phyloP scores from a whole-genome alignment of 768 basidiomycete species.

The Serendipita vermifera region DNA sequence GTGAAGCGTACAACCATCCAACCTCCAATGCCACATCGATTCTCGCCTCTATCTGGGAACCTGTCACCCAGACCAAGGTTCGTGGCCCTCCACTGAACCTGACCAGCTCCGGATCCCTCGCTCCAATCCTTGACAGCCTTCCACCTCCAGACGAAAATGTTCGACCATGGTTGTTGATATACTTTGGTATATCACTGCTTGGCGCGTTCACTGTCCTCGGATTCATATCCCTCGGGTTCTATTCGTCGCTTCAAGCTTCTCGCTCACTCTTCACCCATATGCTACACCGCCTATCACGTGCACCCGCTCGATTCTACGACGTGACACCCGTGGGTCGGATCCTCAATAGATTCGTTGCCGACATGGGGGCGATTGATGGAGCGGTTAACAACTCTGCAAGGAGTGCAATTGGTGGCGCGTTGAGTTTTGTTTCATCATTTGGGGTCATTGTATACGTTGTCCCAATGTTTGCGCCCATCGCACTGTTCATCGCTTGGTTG shows the following conservation, averaged over 20 bases:
- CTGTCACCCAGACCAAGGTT: constrained; percentile 4
- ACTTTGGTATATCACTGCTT: constrained; percentile 46
- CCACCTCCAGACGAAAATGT: constrained; percentile 50
- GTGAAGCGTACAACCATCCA: constrained; percentile 44
- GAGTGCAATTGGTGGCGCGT: constrained; percentile 39
- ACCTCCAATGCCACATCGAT: constrained; percentile 17
- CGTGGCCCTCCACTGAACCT: constrained; percentile 27
- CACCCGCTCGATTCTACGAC: constrained; percentile 60
- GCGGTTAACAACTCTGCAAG: constrained; percentile 44
- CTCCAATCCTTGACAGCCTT: constrained; percentile 23
- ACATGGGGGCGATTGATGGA: constrained; percentile 63
- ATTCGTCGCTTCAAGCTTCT: constrained; percentile 54
- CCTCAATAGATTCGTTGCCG: constrained; percentile 64
- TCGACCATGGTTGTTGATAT: constrained; percentile 52
- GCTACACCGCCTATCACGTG: constrained; percentile 42
- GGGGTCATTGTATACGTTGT: constrained; percentile 48
- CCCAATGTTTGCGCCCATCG: constrained; percentile 53
- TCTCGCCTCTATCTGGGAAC: constrained; percentile 12
- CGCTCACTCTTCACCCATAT: constrained; percentile 38
- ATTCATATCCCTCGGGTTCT: constrained; percentile 51
- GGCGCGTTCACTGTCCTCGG: constrained; percentile 42
- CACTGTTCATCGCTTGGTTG: constrained; percentile 52
- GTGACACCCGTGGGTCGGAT: constrained; percentile 64
- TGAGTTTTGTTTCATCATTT: constrained; percentile 53
- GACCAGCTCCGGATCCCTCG: neutral